A percentile compares a stretch with the other conserved stretches of the same genome.
phyloP scores from a whole-genome alignment of 2,329 filamentous ascomycete species.

The Ophiostoma montium region DNA sequence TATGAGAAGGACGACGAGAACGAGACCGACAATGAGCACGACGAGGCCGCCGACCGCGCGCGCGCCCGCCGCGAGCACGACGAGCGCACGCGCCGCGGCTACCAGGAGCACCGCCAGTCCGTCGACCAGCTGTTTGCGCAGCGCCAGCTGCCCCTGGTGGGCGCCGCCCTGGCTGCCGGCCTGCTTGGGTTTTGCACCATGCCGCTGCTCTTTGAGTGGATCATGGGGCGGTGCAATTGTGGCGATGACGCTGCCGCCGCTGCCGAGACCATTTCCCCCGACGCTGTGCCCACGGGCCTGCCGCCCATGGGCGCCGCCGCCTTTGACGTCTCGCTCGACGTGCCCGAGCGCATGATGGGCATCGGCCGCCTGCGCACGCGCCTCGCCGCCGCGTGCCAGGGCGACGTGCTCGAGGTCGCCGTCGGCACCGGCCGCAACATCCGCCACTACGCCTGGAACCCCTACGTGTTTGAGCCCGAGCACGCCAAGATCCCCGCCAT shows the following conservation, averaged over 20 bases:
- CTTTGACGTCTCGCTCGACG: conserved; percentile 45
- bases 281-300: conserved; percentile 19
- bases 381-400: conserved; percentile 33
- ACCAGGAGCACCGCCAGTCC: conserved; percentile 7
- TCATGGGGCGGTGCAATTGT: conserved; percentile 9
- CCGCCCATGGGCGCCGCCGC: conserved; percentile 30
- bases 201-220: conserved; percentile 12
- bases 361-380: conserved; percentile 35
- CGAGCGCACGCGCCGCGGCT: background rate
- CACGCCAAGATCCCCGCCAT: background rate
- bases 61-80: background rate
- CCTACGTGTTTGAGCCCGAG: conserved; percentile 11
- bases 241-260: no score
- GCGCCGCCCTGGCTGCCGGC: conserved; percentile 14
- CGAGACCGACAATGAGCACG: background rate
- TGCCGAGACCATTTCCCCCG: no score
- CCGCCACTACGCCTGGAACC: conserved; percentile 42
- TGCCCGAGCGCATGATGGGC: conserved; percentile 43
- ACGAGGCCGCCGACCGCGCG: background rate
- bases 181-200: conserved; percentile 14
- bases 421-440: conserved; percentile 50
- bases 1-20: background rate
- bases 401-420: conserved; percentile 48
- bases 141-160: conserved; percentile 13
- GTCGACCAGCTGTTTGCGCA: conserved; percentile 17